phyloP scores from a whole-genome alignment of 805 yeast genomes.

The Grigorovia humatica region DNA sequence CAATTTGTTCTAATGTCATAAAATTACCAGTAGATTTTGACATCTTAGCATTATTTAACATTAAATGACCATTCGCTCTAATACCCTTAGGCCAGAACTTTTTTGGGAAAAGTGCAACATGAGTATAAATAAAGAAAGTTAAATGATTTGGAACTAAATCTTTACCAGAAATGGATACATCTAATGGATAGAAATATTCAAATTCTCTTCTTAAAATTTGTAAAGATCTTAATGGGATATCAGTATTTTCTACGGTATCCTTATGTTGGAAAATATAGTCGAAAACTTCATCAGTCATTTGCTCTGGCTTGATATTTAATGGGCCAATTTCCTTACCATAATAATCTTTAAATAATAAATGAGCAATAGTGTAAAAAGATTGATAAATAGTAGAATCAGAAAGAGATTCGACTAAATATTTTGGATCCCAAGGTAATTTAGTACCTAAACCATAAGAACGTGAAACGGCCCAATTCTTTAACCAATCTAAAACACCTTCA shows the following conservation, averaged over 20 bases:
- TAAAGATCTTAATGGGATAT: slow-evolving; percentile 58
- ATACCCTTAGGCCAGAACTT: slow-evolving; percentile 89
- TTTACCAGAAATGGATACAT: slow-evolving; percentile 86
- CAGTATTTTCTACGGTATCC: slow-evolving; percentile 40
- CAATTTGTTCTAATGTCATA: slow-evolving; percentile 76
- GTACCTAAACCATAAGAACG: slow-evolving; percentile 96
- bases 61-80: slow-evolving; percentile 89
- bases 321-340: slow-evolving; percentile 71
- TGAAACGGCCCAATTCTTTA: slow-evolving; percentile 96
- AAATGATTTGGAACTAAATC: slow-evolving; percentile 96
- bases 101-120: slow-evolving; percentile 87
- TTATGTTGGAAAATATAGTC: slow-evolving; percentile 77
- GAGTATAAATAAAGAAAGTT: slow-evolving; percentile 88
- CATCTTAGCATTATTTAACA: slow-evolving; percentile 96
- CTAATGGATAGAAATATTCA: slow-evolving; percentile 94
- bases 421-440: slow-evolving; percentile 91
- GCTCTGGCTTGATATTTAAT: slow-evolving; percentile 64
- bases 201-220: slow-evolving; percentile 80
- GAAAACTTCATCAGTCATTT: slow-evolving; percentile 87
- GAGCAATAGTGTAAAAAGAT: slow-evolving; percentile 86
- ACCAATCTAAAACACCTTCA: slow-evolving; percentile 91
- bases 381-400: slow-evolving; percentile 95
- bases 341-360: slow-evolving; percentile 75
- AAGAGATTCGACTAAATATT: slow-evolving; percentile 84
- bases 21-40: slow-evolving; percentile 96